A percentile compares a stretch with the other conserved stretches of the same genome.
phyloP scores from a whole-genome alignment of 352 stramenopile species.

The Phytophthora cryptogea region DNA sequence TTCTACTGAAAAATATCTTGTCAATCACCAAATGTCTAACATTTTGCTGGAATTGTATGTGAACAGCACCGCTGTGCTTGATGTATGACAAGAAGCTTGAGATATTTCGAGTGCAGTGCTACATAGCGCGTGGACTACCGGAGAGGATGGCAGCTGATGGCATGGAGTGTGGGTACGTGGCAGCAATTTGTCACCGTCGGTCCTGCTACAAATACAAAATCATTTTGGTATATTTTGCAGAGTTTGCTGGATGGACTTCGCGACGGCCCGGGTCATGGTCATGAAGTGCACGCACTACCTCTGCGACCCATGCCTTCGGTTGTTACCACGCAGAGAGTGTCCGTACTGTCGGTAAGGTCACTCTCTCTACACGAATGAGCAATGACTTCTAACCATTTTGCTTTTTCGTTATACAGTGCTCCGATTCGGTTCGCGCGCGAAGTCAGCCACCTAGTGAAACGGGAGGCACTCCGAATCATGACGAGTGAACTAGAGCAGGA shows the following conservation, averaged over 20 bases:
- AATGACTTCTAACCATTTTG: constrained; percentile 3
- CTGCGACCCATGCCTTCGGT: constrained; percentile 28
- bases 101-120: constrained; percentile 20
- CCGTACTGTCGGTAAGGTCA: constrained; percentile 28
- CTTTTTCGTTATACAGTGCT: constrained; percentile 6
- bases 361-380: neutral
- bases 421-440: constrained; percentile 15
- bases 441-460: constrained; percentile 22
- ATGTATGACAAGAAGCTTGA: constrained; percentile 16
- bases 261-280: constrained; percentile 21
- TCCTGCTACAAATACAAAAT: neutral
- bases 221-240: constrained; percentile 1
- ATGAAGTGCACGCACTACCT: constrained; percentile 40
- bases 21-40: constrained; percentile 1
- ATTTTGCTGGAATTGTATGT: neutral
- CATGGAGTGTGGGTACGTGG: constrained; percentile 35
- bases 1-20: neutral
- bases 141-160: constrained; percentile 24
- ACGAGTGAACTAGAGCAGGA: constrained; percentile 8
- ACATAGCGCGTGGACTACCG: constrained; percentile 4
- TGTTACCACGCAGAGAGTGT: constrained; percentile 28
- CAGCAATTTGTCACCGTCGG: neutral
- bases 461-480: constrained; percentile 20
- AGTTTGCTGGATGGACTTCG: constrained; percentile 34
- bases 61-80: constrained; percentile 18